Conservation (phyloP, 1,139 yeast species). For the Candida labiduridarum region DNA sequence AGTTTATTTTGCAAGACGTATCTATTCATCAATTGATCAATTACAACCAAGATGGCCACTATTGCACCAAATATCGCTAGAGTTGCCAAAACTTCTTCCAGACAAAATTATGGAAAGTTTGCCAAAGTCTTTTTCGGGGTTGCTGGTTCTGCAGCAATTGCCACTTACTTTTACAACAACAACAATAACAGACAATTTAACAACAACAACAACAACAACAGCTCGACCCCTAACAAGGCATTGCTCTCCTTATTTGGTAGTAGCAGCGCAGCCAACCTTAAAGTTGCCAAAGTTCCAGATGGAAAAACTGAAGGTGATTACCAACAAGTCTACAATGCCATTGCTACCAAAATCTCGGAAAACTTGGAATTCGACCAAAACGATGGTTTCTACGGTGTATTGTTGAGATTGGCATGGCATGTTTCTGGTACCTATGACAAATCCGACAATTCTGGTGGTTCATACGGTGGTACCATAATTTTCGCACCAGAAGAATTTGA, state of each 20-base stretch:
- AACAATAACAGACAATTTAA: conserved; percentile 13
- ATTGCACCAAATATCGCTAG: conserved; percentile 14
- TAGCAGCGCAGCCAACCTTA: conserved; percentile 22
- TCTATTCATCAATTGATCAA: conserved; percentile 6
- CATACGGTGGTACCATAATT: conserved; percentile 84
- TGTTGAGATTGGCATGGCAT: conserved; percentile 79
- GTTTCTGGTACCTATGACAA: conserved; percentile 69
- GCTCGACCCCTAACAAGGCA: conserved; percentile 14
- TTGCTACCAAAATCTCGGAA: conserved; percentile 71
- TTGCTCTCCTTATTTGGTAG: conserved; percentile 22
- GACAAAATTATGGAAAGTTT: conserved; percentile 6
- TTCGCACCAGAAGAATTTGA: conserved; percentile 65
- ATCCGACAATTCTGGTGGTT: conserved; percentile 67
- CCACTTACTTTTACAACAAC: conserved; percentile 19
- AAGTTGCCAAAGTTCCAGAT: conserved; percentile 26
- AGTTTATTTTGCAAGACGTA: neutral
- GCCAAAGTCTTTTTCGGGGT: conserved; percentile 18
- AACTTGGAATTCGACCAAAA: conserved; percentile 78
- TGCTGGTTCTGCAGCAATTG: conserved; percentile 26
- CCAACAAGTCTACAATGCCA: conserved; percentile 78
- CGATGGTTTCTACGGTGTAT: conserved; percentile 64
- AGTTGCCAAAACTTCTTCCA: conserved; percentile 5
- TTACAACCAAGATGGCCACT: conserved; percentile 15
- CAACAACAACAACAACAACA: conserved; percentile 16
- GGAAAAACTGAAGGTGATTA: conserved; percentile 54